Percentiles rank a stretch among this genome's conserved stretches.
phyloP scores from a whole-genome alignment of 768 basidiomycete species.

The Myochromella boudieri region DNA sequence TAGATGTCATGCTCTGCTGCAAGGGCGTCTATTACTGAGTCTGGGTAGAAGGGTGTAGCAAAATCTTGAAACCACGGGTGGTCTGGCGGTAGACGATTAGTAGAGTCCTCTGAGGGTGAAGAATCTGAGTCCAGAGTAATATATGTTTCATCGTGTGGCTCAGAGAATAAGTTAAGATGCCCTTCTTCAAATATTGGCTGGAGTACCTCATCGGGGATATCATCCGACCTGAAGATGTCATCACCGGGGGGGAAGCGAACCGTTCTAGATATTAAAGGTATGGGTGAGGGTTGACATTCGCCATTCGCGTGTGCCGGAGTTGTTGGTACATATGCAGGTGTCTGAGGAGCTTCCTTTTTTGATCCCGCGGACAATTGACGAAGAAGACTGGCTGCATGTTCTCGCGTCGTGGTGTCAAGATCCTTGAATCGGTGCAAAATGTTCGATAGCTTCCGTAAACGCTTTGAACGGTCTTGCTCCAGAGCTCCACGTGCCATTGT shows the following conservation, averaged over 20 bases:
- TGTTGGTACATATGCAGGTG: too few relatives aligned
- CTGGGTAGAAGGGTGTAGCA: not conserved
- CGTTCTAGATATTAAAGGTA: too few relatives aligned
- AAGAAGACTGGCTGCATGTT: slow-evolving; percentile 20
- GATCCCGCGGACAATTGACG: slow-evolving; percentile 3
- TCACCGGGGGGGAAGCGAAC: slow-evolving; percentile 6
- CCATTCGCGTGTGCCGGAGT: too few relatives aligned
- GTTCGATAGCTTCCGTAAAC: slow-evolving; percentile 45
- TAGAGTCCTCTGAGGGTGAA: not conserved
- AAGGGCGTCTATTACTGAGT: not conserved
- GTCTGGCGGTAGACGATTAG: not conserved
- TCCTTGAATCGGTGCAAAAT: slow-evolving; percentile 37
- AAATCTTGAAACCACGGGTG: slow-evolving; percentile 11
- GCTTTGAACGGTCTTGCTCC: slow-evolving; percentile 55
- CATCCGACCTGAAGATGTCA: slow-evolving; percentile 3
- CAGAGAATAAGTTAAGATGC: not conserved
- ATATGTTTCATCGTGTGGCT: slow-evolving; percentile 5
- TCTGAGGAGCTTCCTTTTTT: too few relatives aligned
- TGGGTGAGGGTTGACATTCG: too few relatives aligned
- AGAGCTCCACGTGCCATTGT: slow-evolving; percentile 52
- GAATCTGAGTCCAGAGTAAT: not conserved
- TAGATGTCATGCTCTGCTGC: slow-evolving; percentile 6
- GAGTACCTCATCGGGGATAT: slow-evolving; percentile 7
- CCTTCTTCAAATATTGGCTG: not conserved
- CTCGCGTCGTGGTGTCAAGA: slow-evolving; percentile 28